These are phyloP conservation scores for Ogataea corticis DNA, from an alignment of 805 yeast species.

Conservation along the genomic window DNA sequence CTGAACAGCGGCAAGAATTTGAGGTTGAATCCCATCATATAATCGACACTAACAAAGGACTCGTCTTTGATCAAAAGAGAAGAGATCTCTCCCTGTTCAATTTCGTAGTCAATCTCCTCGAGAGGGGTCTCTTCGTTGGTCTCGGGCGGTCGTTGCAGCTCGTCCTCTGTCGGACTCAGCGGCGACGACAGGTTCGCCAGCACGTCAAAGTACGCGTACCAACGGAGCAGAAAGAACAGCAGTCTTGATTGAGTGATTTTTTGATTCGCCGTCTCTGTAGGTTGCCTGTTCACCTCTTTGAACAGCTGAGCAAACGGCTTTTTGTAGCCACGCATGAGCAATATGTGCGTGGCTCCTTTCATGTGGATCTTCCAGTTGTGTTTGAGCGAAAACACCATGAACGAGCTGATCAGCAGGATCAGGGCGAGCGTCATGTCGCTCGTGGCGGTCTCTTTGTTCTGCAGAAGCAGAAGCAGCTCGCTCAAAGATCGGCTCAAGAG, in stretches of 20 bases:
- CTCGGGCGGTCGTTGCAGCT: conserved; percentile 15
- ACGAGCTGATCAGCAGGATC: conserved; percentile 57
- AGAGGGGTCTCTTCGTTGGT: not conserved
- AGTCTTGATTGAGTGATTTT: conserved; percentile 39
- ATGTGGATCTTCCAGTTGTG: conserved; percentile 64
- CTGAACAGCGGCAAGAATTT: conserved; percentile 59
- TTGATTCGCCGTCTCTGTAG: conserved; percentile 19
- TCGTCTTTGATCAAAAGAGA: conserved; percentile 23
- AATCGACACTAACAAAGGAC: conserved; percentile 51
- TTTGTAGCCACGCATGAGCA: conserved; percentile 50
- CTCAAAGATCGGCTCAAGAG: conserved; percentile 57
- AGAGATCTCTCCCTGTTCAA: conserved; percentile 17
- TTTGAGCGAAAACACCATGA: conserved; percentile 49
- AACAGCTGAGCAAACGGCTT: conserved; percentile 33
- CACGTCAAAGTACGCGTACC: conserved; percentile 70
- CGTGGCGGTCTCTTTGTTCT: conserved; percentile 51
- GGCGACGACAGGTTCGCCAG: conserved; percentile 64
- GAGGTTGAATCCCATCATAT: conserved; percentile 65
- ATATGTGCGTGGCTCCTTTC: conserved; percentile 66
- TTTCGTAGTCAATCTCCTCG: conserved; percentile 34
- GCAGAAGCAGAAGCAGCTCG: conserved; percentile 53
- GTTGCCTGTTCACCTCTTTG: conserved; percentile 18
- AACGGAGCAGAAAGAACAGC: conserved; percentile 57
- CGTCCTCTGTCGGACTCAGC: conserved; percentile 30
- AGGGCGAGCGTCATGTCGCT: conserved; percentile 69